Base-by-base conservation (phyloP, 1,284 basidiomycete species). In the Takashimella koratensis region DNA sequence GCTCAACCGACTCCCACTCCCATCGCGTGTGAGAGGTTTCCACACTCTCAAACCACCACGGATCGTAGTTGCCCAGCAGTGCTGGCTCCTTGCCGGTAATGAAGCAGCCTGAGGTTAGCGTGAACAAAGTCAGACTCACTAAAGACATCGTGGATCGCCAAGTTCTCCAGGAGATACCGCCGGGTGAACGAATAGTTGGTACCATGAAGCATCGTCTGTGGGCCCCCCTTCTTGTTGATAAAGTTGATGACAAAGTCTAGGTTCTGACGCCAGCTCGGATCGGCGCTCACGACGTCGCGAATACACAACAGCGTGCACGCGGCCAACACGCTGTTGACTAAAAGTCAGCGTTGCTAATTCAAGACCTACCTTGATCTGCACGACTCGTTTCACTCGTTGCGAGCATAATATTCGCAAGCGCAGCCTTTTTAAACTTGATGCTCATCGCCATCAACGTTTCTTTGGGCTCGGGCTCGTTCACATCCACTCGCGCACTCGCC, bases 1-100 rank as follows among this genome's bases (percentile, higher is more conserved):
- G 45, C 44, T 70, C 67, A 2, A 70, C 65, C 2, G 64, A 66
- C 45, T 68, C 67, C 67, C 67, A 70, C 49, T 70, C 66, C 65
- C 64, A 70, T 12, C 62, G 45, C 12, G 62, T 65, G 42, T 62
- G 57, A 5, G 66, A 68, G 11, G 66, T 66, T 42, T 68, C 59
- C 2, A 66, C 64, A 40, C 66, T 64, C 19, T 68, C 66, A 49
- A 67, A 68, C 67, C 67, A 70, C 67, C 66, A 70, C 22, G 60
- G 57, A 47, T 64, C 65, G 49, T 59, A 69, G 53, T 65, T 63
- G 24, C 62, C 67, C 24, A 67, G 49, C 30, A 69, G 47, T 1
- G 62, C 45, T 5, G 67, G 67, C 49, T 66, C 66, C 48, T 64
- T 67, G n/a, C 63, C 63, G 1, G 65, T 70, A 22, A 65, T 58